Evolutionary conservation across 495 filamentous ascomycete species (phyloP).

Genomic region (Aspergillus panamensis): DNA sequence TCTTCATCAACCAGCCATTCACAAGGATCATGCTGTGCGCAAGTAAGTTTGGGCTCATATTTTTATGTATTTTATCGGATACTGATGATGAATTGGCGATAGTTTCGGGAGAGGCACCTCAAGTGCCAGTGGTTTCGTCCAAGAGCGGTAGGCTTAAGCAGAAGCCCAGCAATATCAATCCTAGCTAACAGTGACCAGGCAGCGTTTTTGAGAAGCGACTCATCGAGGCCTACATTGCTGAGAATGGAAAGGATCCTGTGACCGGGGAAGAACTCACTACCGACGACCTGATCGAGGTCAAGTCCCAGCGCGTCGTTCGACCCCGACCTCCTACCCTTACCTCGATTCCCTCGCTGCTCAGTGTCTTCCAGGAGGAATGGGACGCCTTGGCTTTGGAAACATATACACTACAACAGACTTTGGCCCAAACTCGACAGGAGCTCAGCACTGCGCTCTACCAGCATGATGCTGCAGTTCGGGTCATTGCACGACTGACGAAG

Average conservation of each 20-base stretch:
- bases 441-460: constrained; percentile 91
- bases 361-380: constrained; percentile 98
- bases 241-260: constrained; percentile 91
- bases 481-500: constrained; percentile 81
- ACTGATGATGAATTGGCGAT: constrained; percentile 26
- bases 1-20: constrained; percentile 30
- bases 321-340: constrained; percentile 93
- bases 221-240: constrained; percentile 89
- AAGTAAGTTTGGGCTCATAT: constrained; percentile 50
- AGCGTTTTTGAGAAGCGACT: constrained; percentile 91
- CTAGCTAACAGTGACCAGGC: constrained; percentile 50
- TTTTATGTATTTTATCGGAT: background rate
- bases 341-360: constrained; percentile 92
- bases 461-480: constrained; percentile 89
- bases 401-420: constrained; percentile 81
- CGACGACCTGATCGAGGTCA: constrained; percentile 85
- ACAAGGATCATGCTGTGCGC: constrained; percentile 63
- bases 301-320: constrained; percentile 73
- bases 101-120: constrained; percentile 97
- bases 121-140: constrained; percentile 88
- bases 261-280: constrained; percentile 82
- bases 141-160: constrained; percentile 71
- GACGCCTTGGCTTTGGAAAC: constrained; percentile 88
- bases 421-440: constrained; percentile 88
- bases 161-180: constrained; percentile 21